Percentiles rank a stretch among this genome's conserved stretches.
Evolutionary conservation across 1,139 yeast species (phyloP).

Genomic region (Debaryomycetaceae sp.): DNA sequence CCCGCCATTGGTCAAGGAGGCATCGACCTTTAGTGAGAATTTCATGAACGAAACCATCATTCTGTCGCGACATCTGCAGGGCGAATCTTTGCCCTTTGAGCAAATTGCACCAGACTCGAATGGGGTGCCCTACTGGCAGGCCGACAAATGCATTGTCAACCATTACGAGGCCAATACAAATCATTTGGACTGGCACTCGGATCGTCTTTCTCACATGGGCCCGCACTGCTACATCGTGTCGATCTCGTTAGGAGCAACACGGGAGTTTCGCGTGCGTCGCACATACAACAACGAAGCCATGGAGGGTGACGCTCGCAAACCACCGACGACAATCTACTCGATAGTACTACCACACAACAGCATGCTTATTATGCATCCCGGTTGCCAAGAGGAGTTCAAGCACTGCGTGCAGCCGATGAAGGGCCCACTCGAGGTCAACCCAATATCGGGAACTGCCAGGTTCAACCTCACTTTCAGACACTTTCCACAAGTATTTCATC

Average conservation of each 20-base stretch:
- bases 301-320: slow-evolving; percentile 2
- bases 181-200: slow-evolving; percentile 70
- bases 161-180: slow-evolving; percentile 44
- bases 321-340: slow-evolving; percentile 30
- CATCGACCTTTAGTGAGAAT: slow-evolving; percentile 38
- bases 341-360: slow-evolving; percentile 64
- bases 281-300: slow-evolving; percentile 16
- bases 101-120: slow-evolving; percentile 11
- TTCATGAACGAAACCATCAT: slow-evolving; percentile 35
- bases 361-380: slow-evolving; percentile 66
- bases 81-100: slow-evolving; percentile 18
- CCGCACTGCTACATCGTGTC: slow-evolving; percentile 67
- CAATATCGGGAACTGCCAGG: slow-evolving; percentile 45
- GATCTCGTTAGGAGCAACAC: slow-evolving; percentile 59
- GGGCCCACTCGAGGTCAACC: slow-evolving; percentile 36
- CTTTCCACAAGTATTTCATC: slow-evolving; percentile 32
- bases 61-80: slow-evolving; percentile 18
- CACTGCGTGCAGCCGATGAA: slow-evolving; percentile 40
- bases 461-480: slow-evolving; percentile 63
- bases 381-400: slow-evolving; percentile 68
- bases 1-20: slow-evolving; percentile 29
- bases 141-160: slow-evolving; percentile 54
- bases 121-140: slow-evolving; percentile 43
- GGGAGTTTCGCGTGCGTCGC: slow-evolving; percentile 57
- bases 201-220: slow-evolving; percentile 63